phyloP scores from a whole-genome alignment of 1,284 basidiomycete species.

The Ceratobasidium theobromae region DNA sequence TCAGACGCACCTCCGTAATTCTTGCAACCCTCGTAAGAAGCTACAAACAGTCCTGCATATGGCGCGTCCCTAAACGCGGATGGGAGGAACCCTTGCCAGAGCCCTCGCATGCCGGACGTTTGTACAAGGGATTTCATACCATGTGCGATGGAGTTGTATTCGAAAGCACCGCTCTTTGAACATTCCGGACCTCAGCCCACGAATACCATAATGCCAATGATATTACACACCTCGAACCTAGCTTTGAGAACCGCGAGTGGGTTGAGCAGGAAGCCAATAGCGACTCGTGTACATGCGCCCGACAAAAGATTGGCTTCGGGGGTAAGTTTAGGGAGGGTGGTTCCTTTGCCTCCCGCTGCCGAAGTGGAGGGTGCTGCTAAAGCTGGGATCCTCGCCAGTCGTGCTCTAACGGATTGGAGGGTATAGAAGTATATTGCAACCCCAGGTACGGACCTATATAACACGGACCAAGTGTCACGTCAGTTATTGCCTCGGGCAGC shows the following conservation, averaged over 20 bases:
- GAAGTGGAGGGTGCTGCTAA: conserved; percentile 47
- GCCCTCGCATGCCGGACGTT: conserved; percentile 70
- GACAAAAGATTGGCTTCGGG: conserved; percentile 84
- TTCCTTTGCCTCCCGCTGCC: conserved; percentile 43
- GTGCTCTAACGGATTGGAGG: conserved; percentile 72
- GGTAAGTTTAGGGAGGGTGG: conserved; percentile 75
- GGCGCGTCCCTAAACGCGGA: conserved; percentile 93
- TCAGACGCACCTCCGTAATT: conserved; percentile 59
- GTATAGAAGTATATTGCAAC: conserved; percentile 91
- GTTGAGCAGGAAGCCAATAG: conserved; percentile 86
- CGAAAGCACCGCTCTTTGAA: conserved; percentile 69
- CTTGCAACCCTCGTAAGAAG: conserved; percentile 88
- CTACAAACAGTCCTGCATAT: conserved; percentile 91
- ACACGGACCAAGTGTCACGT: background rate
- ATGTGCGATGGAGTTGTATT: conserved; percentile 64
- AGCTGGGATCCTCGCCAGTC: conserved; percentile 67
- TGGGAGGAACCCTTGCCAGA: conserved; percentile 87
- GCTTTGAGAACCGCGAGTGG: conserved; percentile 95
- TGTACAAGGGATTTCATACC: conserved; percentile 65
- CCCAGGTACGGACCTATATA: conserved; percentile 82
- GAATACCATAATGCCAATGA: no score
- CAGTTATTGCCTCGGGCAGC: background rate
- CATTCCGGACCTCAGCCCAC: no score
- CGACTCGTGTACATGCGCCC: conserved; percentile 82
- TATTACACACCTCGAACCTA: conserved; percentile 78